Conservation (phyloP, 352 stramenopile species). For the Lagenidium sp. region DNA sequence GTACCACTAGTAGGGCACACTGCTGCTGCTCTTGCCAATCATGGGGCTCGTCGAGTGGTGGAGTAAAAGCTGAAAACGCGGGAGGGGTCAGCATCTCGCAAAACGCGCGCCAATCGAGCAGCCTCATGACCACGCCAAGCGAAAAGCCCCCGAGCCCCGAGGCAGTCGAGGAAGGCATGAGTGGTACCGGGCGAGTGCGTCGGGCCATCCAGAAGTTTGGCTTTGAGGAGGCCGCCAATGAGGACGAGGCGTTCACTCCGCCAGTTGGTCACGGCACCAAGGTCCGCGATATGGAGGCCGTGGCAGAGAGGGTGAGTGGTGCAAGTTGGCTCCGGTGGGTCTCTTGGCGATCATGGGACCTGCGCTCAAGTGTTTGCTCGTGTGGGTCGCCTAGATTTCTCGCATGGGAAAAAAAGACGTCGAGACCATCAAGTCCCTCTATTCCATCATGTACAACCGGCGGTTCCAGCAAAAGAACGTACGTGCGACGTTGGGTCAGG, state of each 20-base stretch:
- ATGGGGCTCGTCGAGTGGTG: too few relatives aligned
- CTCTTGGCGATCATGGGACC: background rate
- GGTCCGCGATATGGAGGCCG: constrained; percentile 52
- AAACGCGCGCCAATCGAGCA: too few relatives aligned
- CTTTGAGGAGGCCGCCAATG: constrained; percentile 31
- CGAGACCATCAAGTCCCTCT: constrained; percentile 73
- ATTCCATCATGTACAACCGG: constrained; percentile 67
- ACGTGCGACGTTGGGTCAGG: constrained; percentile 2
- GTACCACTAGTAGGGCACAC: too few relatives aligned
- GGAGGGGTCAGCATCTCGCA: too few relatives aligned
- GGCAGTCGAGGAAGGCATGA: too few relatives aligned
- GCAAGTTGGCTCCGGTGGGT: background rate
- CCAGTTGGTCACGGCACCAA: constrained; percentile 42
- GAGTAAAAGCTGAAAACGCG: too few relatives aligned
- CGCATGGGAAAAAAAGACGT: constrained; percentile 60
- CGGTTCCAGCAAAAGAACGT: constrained; percentile 79
- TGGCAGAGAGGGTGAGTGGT: constrained; percentile 31
- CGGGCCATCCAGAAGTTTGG: constrained; percentile 61
- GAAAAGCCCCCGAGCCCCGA: too few relatives aligned
- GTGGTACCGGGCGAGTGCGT: constrained; percentile 47
- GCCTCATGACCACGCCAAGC: too few relatives aligned
- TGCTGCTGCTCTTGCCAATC: too few relatives aligned
- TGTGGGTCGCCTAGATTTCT: constrained; percentile 25
- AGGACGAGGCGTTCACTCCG: constrained; percentile 52
- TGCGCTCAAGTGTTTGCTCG: background rate